Base-by-base conservation (phyloP, 2,329 filamentous ascomycete species). In the Blumeriella jaapii region DNA sequence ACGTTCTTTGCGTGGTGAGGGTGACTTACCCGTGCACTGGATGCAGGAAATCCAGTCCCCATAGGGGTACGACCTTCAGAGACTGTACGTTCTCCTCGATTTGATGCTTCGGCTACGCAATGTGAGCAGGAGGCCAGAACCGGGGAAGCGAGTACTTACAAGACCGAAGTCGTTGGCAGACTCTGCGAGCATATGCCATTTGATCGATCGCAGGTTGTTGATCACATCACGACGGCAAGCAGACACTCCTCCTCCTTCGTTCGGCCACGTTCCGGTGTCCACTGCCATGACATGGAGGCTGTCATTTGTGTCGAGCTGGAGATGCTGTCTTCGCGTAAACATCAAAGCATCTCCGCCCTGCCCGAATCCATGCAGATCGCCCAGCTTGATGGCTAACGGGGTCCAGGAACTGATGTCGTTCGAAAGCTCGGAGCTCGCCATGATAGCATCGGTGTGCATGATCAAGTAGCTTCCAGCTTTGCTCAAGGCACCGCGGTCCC, bases 101-200 rank as follows among this genome's bases (percentile, higher is more conserved):
- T 29, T 41, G 31, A 33, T 35, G 25, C 14, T 30, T 36, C 13
- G 25, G 22, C 16, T 23, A 9, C 2, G 16, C 5, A 15, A 8
- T 5, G 10, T 42, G 29, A 42, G 40, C 13, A 18, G 7, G 6
- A 10, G 2, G 10, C 10, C 6, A 15, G 16, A 2, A n/a, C 1
- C 14, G 25, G 15, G 12, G 6, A 10, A 3, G 7, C 4, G 2
- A 12, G 14, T 60, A 59, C 34, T 61, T 63, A 20, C 42, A 22
- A 67, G 51, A 18, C 65, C 65, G 44, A 63, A 68, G 41, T 68
- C 65, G 38, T 65, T 67, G 1, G 65, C 65, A n/a, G 62, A 62
- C 50, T 68, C 65, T 27, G 61, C 62, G 29, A 68, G 56, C 57
- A 68, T 65, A 38, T 68, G 63, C 58, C 63, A 66, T 41, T 62